Base-by-base conservation (phyloP, 768 basidiomycete species). In the Tephrocybe rancida region DNA sequence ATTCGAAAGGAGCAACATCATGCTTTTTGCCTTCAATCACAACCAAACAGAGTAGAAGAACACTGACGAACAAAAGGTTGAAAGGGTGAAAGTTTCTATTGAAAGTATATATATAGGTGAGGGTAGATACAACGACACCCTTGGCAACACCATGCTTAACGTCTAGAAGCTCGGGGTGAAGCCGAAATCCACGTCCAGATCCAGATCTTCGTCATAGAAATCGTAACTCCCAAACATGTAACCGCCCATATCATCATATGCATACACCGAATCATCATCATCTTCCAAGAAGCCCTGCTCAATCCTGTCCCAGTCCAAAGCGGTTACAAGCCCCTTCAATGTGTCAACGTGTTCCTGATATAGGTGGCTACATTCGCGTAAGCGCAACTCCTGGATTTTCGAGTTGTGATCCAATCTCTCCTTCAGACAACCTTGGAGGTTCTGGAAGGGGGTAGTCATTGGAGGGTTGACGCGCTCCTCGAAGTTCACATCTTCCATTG, bases 221-320 rank as follows among this genome's bases (percentile, higher is more conserved):
- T 57, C 35, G 35, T 57, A 61, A 44, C 39, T 50, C 27, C 50
- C 50, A 42, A 54, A 61, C 9, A 57, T 44, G 44, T 52, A 52
- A 29, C 44, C 55, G 16, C 54, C 58, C 52, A 61, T 39, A 13
- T 58, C 62, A 35, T 59, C 54, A 25, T 60, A 52, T 25, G 34
- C 61, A 42, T 48, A 46, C 26, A 48, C 56, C 10, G 44, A 54
- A 8, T 55, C 54, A 16, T 37, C 35, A 25, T 47, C 53, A 44
- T 58, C 52, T 10, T 52, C 55, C 13, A 46, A 60, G 48, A 58
- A 60, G 3, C 63, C 67, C 8, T 48, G 54, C 26, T 67, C 68
- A 18, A 65, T 18, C 13, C 50, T 64, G 53, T 76, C 74, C 74
- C 74, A 76, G 1, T 56, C 51, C n/a, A 74, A 67, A 24, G 68